Base-by-base conservation (phyloP, 2,329 filamentous ascomycete species). In the Talaromyces sp. region DNA sequence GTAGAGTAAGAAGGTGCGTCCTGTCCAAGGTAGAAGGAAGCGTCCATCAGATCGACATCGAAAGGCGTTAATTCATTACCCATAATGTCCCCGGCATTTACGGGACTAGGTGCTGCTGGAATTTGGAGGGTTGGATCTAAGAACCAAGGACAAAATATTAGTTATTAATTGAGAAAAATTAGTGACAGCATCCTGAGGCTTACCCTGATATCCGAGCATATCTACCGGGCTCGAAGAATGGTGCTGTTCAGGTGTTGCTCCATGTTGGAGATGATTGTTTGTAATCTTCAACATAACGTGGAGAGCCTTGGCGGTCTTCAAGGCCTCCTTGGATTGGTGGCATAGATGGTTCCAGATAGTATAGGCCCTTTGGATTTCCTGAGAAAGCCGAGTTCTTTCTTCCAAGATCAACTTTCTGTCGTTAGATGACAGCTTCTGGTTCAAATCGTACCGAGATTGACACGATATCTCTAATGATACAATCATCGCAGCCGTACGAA, bases 31-130 rank as follows among this genome's bases (percentile, higher is more conserved):
- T 65, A 65, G 41, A 65, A 64, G 3, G 59, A 57, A 3, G 63
- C 61, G 17, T 65, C 63, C 64, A 65, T 65, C 4, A 65, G 41
- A 41, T 65, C 61, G 29, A 65, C 59, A 32, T 64, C 64, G 10
- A 65, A 58, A 19, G 59, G 61, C 11, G 52, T 60, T 35, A 48
- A 43, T 52, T 60, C 46, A 26, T 46, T 56, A 3, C 24, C 54
- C 38, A n/a, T 21, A 12, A 17, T 27, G 1, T 27, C 32, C 29
- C 29, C 12, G 11, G 35, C 17, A 51, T 55, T 27, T 14, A n/a
- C 26, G 19, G 26, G 54, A 31, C 21, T 35, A 21, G 24, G 54
- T 17, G 19, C n/a, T 46, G n/a, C n/a, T 3, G 35, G 38, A 2
- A n/a, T 31, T 7, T 17, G 54, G 26, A 29, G 19, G 11, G 43